Percentiles rank a stretch among this genome's conserved stretches.
Evolutionary conservation across 2,329 filamentous ascomycete genomes (phyloP).

Genomic region (Colletotrichum cuscutae): DNA sequence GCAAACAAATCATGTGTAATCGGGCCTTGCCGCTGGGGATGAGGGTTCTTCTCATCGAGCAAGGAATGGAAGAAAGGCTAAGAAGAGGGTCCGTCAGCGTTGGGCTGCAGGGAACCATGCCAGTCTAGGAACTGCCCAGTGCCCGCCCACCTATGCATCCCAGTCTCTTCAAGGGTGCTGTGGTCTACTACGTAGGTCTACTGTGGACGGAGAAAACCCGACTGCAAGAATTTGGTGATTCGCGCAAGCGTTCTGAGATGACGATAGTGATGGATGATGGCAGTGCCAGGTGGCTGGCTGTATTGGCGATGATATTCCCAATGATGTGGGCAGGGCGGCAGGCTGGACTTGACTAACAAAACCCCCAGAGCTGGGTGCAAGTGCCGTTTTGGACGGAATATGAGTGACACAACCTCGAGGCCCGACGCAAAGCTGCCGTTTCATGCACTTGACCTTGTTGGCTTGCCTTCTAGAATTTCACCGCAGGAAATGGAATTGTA

Average conservation of each 20-base stretch:
- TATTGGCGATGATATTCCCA: background rate
- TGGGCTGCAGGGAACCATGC: slow-evolving; percentile 7
- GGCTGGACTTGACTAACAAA: too few species aligned
- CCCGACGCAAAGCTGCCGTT: slow-evolving; percentile 8
- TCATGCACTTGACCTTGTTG: background rate
- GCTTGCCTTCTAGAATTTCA: slow-evolving; percentile 11
- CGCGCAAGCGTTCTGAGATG: background rate
- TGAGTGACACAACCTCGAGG: slow-evolving; percentile 19
- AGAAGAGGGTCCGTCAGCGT: slow-evolving; percentile 32
- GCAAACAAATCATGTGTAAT: background rate
- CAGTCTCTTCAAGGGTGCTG: background rate
- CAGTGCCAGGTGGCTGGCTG: background rate
- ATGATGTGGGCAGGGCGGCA: background rate
- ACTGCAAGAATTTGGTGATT: background rate
- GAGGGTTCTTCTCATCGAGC: background rate
- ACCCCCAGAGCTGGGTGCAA: too few species aligned
- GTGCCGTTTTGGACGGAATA: background rate
- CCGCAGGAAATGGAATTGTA: background rate
- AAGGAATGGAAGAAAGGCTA: slow-evolving; percentile 25
- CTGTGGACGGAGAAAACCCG: too few species aligned
- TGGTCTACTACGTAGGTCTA: background rate
- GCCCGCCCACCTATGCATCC: background rate
- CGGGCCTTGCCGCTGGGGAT: background rate
- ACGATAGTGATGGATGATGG: background rate
- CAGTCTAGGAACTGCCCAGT: background rate